Percentiles rank a stretch among this genome's conserved stretches.
Evolutionary conservation across 2,329 filamentous ascomycete genomes (phyloP).

Genomic region (Diaporthe ampelina): DNA sequence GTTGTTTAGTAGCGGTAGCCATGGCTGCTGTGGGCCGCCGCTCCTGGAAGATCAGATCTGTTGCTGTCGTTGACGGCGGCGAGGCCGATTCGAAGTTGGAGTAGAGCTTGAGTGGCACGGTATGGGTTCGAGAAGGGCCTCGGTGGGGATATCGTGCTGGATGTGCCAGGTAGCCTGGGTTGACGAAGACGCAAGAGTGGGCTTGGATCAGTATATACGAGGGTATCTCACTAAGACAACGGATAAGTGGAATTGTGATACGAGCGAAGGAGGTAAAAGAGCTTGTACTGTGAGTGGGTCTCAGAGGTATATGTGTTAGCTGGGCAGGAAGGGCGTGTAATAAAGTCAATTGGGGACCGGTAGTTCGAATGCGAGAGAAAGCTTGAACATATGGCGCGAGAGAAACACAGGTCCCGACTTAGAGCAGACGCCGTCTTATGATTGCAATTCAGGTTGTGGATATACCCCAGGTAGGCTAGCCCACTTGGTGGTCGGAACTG

Average conservation of each 20-base stretch:
- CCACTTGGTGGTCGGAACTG: conserved; percentile 26
- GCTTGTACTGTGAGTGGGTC: background rate
- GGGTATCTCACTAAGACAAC: background rate
- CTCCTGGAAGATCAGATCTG: background rate
- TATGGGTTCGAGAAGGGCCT: background rate
- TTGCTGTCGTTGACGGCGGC: conserved; percentile 21
- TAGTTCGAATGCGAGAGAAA: conserved; percentile 18
- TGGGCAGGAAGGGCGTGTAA: background rate
- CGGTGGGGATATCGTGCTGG: background rate
- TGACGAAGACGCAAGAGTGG: background rate
- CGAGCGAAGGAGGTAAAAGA: background rate
- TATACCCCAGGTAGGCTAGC: conserved; percentile 27
- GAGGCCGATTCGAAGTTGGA: background rate
- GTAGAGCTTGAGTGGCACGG: background rate
- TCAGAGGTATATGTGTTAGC: background rate
- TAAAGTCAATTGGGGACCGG: conserved; percentile 19
- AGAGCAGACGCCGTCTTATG: conserved; percentile 17
- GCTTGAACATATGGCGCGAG: conserved; percentile 25
- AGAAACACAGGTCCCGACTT: conserved; percentile 5
- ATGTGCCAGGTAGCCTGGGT: background rate
- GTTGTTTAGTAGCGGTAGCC: conserved; percentile 50
- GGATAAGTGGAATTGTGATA: background rate
- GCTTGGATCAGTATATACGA: background rate
- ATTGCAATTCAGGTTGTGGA: conserved; percentile 9
- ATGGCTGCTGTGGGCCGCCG: conserved; percentile 21